Evolutionary conservation across 2,329 filamentous ascomycete genomes (phyloP).

Genomic region (Lachnellula occidentalis): DNA sequence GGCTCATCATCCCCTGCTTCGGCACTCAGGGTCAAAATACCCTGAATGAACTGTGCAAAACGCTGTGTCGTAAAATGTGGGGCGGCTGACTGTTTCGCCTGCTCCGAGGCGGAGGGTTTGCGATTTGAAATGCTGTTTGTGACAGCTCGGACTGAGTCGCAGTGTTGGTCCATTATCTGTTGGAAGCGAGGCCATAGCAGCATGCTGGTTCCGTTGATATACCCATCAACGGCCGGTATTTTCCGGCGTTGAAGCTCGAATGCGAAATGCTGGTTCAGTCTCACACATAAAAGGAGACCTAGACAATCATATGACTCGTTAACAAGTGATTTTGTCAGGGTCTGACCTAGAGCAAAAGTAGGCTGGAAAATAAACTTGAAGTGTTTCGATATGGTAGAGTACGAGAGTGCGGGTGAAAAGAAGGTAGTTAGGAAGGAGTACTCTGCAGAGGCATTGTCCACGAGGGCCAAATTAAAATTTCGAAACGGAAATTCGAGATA

Average conservation of each 20-base stretch:
- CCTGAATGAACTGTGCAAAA: conserved; percentile 89
- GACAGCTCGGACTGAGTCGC: conserved; percentile 70
- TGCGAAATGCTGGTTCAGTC: conserved; percentile 87
- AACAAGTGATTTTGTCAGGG: conserved; percentile 69
- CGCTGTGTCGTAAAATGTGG: conserved; percentile 89
- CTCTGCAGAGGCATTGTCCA: conserved; percentile 91
- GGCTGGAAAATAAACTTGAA: conserved; percentile 87
- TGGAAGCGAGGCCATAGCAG: conserved; percentile 94
- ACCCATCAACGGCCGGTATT: conserved; percentile 80
- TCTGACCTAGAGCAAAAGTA: conserved; percentile 77
- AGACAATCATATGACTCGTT: conserved; percentile 76
- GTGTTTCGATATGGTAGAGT: conserved; percentile 71
- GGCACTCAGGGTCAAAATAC: conserved; percentile 75
- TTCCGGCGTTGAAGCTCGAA: conserved; percentile 91
- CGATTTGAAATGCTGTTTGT: conserved; percentile 45
- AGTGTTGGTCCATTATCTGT: conserved; percentile 87
- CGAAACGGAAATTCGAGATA: conserved; percentile 88
- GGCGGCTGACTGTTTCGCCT: conserved; percentile 64
- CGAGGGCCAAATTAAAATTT: conserved; percentile 87
- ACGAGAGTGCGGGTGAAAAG: conserved; percentile 73
- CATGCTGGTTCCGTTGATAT: conserved; percentile 95
- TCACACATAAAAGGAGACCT: conserved; percentile 83
- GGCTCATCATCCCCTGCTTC: conserved; percentile 94
- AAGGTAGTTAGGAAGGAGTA: conserved; percentile 91
- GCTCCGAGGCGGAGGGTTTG: conserved; percentile 43